Conservation (phyloP, 257 asterid genomes). For the Knoxia roxburghii region DNA sequence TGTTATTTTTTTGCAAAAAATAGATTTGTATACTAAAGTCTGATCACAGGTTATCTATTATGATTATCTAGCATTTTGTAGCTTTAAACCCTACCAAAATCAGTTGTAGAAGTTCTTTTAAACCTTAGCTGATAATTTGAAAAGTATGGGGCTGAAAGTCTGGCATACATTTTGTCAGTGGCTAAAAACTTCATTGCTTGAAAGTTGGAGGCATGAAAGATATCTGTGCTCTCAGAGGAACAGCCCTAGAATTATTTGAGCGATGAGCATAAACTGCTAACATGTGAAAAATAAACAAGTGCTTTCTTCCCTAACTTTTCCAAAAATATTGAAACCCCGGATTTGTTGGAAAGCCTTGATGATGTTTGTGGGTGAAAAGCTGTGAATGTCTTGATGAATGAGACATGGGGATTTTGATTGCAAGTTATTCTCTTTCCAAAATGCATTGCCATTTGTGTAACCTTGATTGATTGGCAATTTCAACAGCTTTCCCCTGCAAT, state of each 20-base stretch:
- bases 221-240: background rate
- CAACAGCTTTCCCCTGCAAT: background rate
- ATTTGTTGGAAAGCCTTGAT: too few relatives aligned
- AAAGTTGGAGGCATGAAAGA: background rate
- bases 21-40: too few relatives aligned
- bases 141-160: background rate
- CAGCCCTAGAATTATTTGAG: too few relatives aligned
- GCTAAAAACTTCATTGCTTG: background rate
- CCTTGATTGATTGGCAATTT: background rate
- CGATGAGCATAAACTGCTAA: background rate
- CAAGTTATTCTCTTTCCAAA: background rate
- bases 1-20: too few relatives aligned
- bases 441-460: background rate
- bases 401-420: background rate
- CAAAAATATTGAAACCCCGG: background rate
- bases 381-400: background rate
- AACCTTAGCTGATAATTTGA: background rate
- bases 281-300: background rate
- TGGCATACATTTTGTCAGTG: background rate
- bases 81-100: too few relatives aligned
- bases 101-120: background rate
- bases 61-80: too few relatives aligned
- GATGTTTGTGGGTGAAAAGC: background rate
- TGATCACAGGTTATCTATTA: background rate
- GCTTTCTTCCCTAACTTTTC: background rate